These are phyloP conservation scores for Lupinus albus DNA, from an alignment of 306 rosid genomes.

Conservation along the genomic window DNA sequence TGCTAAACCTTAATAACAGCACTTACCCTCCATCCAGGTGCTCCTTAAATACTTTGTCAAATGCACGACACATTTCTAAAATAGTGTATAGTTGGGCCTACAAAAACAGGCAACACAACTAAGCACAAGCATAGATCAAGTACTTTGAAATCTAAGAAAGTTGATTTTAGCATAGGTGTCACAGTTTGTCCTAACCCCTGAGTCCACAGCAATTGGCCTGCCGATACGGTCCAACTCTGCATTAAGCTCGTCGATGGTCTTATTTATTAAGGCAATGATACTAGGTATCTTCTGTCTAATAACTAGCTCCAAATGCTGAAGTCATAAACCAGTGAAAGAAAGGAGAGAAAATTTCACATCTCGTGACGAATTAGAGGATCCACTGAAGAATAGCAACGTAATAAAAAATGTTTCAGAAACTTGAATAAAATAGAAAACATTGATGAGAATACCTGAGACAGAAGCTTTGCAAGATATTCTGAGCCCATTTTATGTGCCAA, in stretches of 20 bases:
- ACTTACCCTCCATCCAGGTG: conserved; percentile 99
- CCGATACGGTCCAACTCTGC: conserved; percentile 99
- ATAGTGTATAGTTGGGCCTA: conserved; percentile 96
- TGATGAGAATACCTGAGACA: conserved; percentile 70
- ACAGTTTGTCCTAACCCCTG: conserved; percentile 74
- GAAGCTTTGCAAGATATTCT: conserved; percentile 95
- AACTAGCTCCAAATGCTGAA: conserved; percentile 94
- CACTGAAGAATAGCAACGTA: conserved; percentile 9
- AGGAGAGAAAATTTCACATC: conserved; percentile 29
- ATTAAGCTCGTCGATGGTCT: conserved; percentile 89
- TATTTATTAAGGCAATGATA: conserved; percentile 88
- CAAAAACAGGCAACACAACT: conserved; percentile 38
- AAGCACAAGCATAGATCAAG: conserved; percentile 2
- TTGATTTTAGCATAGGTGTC: conserved; percentile 28
- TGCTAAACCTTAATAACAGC: conserved; percentile 26
- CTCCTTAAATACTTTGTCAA: conserved; percentile 95
- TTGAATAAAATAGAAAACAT: conserved; percentile 19
- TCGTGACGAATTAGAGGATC: conserved; percentile 23
- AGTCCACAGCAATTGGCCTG: conserved; percentile 88
- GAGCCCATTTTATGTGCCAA: conserved; percentile 97
- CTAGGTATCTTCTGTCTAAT: conserved; percentile 98
- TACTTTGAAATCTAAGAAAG: conserved; percentile 38
- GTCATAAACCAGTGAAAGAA: conserved; percentile 36
- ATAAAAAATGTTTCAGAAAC: conserved; percentile 22
- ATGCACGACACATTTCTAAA: conserved; percentile 96